A percentile compares a stretch with the other conserved stretches of the same genome.
phyloP scores from a whole-genome alignment of 2,329 filamentous ascomycete species.

The Periconia digitata region DNA sequence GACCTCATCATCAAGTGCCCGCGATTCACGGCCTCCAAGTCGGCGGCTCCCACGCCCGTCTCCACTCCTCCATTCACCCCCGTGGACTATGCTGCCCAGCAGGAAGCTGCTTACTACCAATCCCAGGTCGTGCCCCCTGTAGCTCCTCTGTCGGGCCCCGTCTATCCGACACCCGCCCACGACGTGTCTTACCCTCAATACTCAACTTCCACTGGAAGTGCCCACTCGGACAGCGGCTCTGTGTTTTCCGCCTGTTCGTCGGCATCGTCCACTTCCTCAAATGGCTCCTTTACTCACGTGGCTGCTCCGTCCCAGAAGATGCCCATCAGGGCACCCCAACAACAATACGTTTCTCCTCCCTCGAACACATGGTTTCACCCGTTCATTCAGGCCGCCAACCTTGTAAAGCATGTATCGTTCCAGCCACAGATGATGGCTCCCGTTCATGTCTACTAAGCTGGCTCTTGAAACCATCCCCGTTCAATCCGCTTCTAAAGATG shows the following conservation, averaged over 20 bases:
- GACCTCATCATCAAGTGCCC: conserved; percentile 75
- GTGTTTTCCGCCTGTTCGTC: conserved; percentile 44
- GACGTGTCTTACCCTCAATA: conserved; percentile 28
- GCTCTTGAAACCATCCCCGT: conserved; percentile 12
- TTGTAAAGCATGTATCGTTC: conserved; percentile 46
- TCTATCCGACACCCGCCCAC: conserved; percentile 30
- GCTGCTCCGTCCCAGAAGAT: conserved; percentile 29
- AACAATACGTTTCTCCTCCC: conserved; percentile 42
- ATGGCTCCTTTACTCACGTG: conserved; percentile 38
- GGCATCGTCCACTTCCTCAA: conserved; percentile 39
- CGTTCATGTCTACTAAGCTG: conserved; percentile 39
- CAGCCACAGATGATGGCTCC: conserved; percentile 42
- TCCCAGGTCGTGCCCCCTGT: conserved; percentile 28
- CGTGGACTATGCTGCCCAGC: conserved; percentile 33
- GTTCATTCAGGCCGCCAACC: conserved; percentile 43
- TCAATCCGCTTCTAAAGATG: conserved; percentile 35
- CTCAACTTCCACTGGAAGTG: conserved; percentile 41
- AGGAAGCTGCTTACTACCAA: conserved; percentile 33
- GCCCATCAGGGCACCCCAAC: conserved; percentile 31
- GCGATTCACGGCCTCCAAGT: conserved; percentile 63
- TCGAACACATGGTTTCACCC: conserved; percentile 44
- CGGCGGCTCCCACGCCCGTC: conserved; percentile 44
- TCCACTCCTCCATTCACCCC: conserved; percentile 49
- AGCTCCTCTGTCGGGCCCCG: conserved; percentile 33
- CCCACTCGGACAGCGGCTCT: conserved; percentile 43